phyloP scores from a whole-genome alignment of 495 filamentous ascomycete species.

The Durotheca rogersii region DNA sequence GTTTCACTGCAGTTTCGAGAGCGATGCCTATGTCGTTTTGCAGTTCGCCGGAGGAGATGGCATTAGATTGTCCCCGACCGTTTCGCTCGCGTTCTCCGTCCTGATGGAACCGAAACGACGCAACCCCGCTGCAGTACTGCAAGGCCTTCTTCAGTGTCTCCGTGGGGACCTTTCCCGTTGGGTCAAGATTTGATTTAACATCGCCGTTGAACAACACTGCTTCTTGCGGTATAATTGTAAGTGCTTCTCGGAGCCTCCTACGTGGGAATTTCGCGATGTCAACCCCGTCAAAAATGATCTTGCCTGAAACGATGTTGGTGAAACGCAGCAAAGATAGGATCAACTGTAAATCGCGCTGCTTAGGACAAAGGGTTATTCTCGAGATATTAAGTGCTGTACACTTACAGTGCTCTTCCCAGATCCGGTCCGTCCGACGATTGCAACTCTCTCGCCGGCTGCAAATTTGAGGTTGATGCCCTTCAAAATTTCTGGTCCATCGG shows the following conservation, averaged over 20 bases:
- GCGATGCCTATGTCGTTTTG: conserved; percentile 32
- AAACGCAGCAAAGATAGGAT: conserved; percentile 58
- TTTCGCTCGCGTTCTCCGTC: conserved; percentile 29
- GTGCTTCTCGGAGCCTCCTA: conserved; percentile 49
- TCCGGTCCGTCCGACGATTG: conserved; percentile 58
- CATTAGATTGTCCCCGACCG: conserved; percentile 24
- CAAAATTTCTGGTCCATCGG: conserved; percentile 50
- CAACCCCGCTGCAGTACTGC: conserved; percentile 44
- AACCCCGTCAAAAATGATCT: conserved; percentile 55
- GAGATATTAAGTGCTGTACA: conserved; percentile 7
- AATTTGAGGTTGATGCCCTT: conserved; percentile 54
- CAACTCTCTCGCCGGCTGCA: conserved; percentile 54
- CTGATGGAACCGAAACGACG: conserved; percentile 47
- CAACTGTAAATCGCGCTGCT: conserved; percentile 33
- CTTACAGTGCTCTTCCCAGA: conserved; percentile 59
- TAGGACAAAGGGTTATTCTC: conserved; percentile 8
- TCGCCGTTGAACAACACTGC: conserved; percentile 56
- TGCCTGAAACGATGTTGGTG: conserved; percentile 49
- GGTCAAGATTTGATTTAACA: conserved; percentile 52
- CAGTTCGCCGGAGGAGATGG: conserved; percentile 23
- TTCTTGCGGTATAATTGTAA: conserved; percentile 61
- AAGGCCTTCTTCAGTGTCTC: conserved; percentile 45
- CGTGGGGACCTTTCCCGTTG: conserved; percentile 45
- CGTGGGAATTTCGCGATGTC: conserved; percentile 51
- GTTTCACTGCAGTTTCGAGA: conserved; percentile 46